These are phyloP conservation scores for Botrytis squamosa DNA, from an alignment of 2,329 filamentous ascomycete species.

Conservation along the genomic window DNA sequence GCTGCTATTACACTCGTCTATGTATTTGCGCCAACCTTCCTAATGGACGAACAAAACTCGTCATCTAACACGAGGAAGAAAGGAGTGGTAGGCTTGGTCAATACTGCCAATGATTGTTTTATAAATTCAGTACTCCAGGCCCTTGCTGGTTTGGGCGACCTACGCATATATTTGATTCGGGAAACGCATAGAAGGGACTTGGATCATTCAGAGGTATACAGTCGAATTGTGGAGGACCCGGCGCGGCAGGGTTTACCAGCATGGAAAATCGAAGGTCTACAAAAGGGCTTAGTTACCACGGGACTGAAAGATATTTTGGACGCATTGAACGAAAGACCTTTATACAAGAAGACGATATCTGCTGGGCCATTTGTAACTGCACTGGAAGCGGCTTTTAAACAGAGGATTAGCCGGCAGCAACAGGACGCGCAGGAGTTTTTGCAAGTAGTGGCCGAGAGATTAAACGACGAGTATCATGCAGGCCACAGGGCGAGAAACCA, in stretches of 20 bases:
- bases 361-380: constrained; percentile 80
- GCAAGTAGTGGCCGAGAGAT: constrained; percentile 85
- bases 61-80: constrained; percentile 64
- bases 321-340: constrained; percentile 85
- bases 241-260: constrained; percentile 49
- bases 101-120: constrained; percentile 93
- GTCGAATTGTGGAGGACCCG: constrained; percentile 54
- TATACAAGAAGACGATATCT: constrained; percentile 90
- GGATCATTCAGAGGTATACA: constrained; percentile 75
- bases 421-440: constrained; percentile 98
- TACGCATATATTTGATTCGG: constrained; percentile 87
- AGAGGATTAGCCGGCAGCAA: constrained; percentile 89
- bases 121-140: constrained; percentile 97
- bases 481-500: constrained; percentile 69
- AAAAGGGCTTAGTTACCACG: constrained; percentile 78
- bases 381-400: constrained; percentile 81
- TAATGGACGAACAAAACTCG: constrained; percentile 74
- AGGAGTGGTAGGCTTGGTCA: constrained; percentile 82
- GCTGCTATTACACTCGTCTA: constrained; percentile 94
- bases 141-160: constrained; percentile 82
- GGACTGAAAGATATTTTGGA: constrained; percentile 93
- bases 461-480: constrained; percentile 93
- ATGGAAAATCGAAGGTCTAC: constrained; percentile 67
- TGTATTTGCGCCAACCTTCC: constrained; percentile 96
- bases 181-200: constrained; percentile 83